phyloP scores from a whole-genome alignment of 2,329 filamentous ascomycete species.

The Whalleya microplaca region DNA sequence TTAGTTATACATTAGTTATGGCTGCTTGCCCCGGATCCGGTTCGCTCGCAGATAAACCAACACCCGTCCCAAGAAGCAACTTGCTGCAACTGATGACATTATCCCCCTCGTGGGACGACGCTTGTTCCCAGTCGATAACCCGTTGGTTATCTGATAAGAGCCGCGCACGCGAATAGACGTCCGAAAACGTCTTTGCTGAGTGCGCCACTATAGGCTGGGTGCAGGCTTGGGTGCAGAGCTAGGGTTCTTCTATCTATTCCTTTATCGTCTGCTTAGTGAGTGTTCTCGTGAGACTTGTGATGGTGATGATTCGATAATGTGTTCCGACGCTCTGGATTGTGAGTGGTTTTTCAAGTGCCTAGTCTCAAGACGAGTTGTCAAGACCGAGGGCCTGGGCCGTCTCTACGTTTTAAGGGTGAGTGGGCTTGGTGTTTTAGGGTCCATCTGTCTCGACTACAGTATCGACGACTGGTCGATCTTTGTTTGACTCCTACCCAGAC shows the following conservation, averaged over 20 bases:
- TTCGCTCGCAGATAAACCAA: slow-evolving; percentile 28
- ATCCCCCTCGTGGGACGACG: slow-evolving; percentile 23
- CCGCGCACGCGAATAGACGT: slow-evolving; percentile 33
- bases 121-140: slow-evolving; percentile 33
- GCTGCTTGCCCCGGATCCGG: slow-evolving; percentile 16
- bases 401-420: slow-evolving; percentile 23
- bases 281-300: slow-evolving; percentile 16
- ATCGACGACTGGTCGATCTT: slow-evolving; percentile 26
- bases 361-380: slow-evolving; percentile 21
- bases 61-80: slow-evolving; percentile 19
- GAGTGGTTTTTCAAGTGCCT: slow-evolving; percentile 13
- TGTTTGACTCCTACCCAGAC: neutral
- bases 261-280: slow-evolving; percentile 18
- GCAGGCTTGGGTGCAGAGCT: slow-evolving; percentile 15
- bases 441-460: slow-evolving; percentile 23
- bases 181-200: slow-evolving; percentile 22
- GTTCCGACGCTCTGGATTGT: slow-evolving; percentile 21
- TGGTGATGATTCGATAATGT: slow-evolving; percentile 1
- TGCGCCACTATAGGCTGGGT: slow-evolving; percentile 28
- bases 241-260: slow-evolving; percentile 19
- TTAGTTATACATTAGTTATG: too few species aligned
- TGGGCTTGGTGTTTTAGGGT: slow-evolving; percentile 13
- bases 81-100: slow-evolving; percentile 20
- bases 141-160: slow-evolving; percentile 35
- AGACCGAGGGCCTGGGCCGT: slow-evolving; percentile 18